phyloP scores from a whole-genome alignment of 1,139 yeast species.

The Sugiyamaella sp. region DNA sequence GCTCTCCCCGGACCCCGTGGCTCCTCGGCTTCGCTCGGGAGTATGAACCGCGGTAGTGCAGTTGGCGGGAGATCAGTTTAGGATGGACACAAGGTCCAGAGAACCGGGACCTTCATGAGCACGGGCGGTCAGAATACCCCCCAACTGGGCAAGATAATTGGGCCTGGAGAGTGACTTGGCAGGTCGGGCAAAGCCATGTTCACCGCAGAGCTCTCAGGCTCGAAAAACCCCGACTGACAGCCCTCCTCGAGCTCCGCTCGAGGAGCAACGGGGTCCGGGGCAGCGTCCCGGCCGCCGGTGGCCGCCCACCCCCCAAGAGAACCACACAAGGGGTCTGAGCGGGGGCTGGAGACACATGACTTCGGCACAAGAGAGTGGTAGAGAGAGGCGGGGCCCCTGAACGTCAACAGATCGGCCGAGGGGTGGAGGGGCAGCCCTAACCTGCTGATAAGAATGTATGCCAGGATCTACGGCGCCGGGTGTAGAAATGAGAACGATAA shows the following conservation, averaged over 20 bases:
- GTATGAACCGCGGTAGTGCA: too few species aligned
- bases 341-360: too few species aligned
- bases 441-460: conserved; percentile 1
- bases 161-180: too few species aligned
- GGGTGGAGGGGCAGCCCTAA: conserved; percentile 3
- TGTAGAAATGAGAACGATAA: conserved; percentile 17
- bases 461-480: conserved; percentile 6
- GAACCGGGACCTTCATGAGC: not conserved
- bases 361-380: too few species aligned
- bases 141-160: too few species aligned
- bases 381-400: not conserved
- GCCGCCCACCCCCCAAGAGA: not conserved
- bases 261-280: not conserved
- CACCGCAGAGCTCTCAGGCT: too few species aligned
- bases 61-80: too few species aligned
- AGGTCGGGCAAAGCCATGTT: too few species aligned
- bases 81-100: too few species aligned
- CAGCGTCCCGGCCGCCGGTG: not conserved
- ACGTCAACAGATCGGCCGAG: not conserved
- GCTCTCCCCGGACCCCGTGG: not conserved
- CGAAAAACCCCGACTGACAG: too few species aligned
- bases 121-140: too few species aligned
- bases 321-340: too few species aligned
- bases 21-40: not conserved
- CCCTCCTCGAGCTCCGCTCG: not conserved